Evolutionary conservation across 352 stramenopile genomes (phyloP), one percentile per base, ranked within the genome.

Genomic region (Aphanomyces euteiches): DNA sequence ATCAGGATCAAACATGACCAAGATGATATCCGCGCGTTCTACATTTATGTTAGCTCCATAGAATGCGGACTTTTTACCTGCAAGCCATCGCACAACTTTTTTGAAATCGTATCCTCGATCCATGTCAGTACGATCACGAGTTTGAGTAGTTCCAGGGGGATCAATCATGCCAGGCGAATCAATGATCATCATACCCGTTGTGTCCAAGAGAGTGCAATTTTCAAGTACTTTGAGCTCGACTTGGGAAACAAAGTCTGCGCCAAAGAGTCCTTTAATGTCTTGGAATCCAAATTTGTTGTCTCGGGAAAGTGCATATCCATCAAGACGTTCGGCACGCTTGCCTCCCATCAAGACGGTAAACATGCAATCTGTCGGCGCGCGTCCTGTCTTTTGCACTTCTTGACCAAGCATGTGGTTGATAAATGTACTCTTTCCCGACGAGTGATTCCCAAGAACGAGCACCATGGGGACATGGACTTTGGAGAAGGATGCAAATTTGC

Each of bases 1-100:
- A 74, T 95, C 87, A 3, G 87, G 87, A 69, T 95, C 87, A 59
- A 95, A 95, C 87, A 95, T 95, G 75, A 95, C 84, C 53, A 95
- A 75, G 59, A 95, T 90, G 45, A 95, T 85, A 68, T 95, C 87
- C 0, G 87, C 84, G 12, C 87, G 80, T 72, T 95, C 85, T 74
- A 28, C 19, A 69, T 21, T 17, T 1, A 61, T 61, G 5, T 45
- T 3, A 54, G 4, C 54, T 40, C 40, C 15, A 13, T 19, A 19
- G 13, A 28, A 58, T 39, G 28, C 43, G 7, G 5, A 57, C 19
- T 50, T 10, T 39, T 1, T 66, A 72, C 66, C 69, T 0, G 87
- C 87, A 54, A 95, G 90, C 87, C 87, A 95, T 70, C 90, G 84
- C 54, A 95, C 87, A 10, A 91, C 87, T 15, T 78, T 84, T 76